Evolutionary conservation across 352 stramenopile species (phyloP), one percentile per base, ranked within the genome.

Genomic region (Globisporangium spinosum): DNA sequence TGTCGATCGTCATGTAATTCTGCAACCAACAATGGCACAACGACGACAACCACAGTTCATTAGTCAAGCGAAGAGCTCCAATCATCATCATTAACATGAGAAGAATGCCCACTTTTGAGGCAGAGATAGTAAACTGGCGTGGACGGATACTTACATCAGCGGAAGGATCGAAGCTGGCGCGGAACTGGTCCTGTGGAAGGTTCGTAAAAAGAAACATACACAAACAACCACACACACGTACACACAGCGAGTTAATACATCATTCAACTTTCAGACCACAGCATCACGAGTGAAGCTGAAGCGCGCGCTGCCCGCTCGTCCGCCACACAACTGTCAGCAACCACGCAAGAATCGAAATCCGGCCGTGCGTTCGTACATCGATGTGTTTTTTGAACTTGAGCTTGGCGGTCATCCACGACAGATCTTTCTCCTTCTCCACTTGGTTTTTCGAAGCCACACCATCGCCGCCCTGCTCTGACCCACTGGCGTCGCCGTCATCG

Each of bases 351-450:
- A 43, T 23, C n/a, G 17, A 43, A n/a, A 40, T 22, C n/a, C 1
- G 15, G 3, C 2, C 12, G 17, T 15, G 40, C 0, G 25, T 20
- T 71, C 70, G 45, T 81, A 94, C 89, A 65, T 96, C 89, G 35
- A 95, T 93, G 70, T 96, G 89, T 58, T 94, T 94, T 67, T 90
- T 92, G 72, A 95, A 95, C 75, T 93, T 93, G 55, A 96, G 80
- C 71, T 95, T 92, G n/a, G 84, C 82, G 0, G 79, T 82, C 83
- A 94, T 93, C 89, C 89, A 96, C 13, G 84, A 91, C 40, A 77
- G 77, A 64, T 89, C 83, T 4, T 80, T 71, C n/a, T 65, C 45
- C 43, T 77, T 77, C 12, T 63, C 71, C 72, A 13, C 53, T 73
- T 27, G 43, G 17, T 51, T 25, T 45, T 20, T 27, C 9, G 9